A percentile compares a stretch with the other conserved stretches of the same genome.
Evolutionary conservation across 345 rosid genomes (phyloP).

Genomic region (Balakata baccata): DNA sequence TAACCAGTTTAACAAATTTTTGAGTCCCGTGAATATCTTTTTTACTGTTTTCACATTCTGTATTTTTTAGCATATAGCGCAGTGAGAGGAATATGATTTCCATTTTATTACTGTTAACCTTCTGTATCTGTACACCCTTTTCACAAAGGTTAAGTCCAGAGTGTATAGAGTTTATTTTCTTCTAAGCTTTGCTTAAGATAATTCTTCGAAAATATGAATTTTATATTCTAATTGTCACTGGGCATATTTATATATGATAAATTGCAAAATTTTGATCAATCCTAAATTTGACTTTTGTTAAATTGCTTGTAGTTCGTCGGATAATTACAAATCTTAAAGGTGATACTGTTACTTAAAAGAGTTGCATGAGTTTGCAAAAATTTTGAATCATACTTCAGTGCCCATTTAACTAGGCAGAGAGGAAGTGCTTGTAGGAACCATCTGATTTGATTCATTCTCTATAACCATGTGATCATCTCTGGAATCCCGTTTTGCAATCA

Average conservation of each 20-base stretch:
- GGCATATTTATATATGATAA: not conserved
- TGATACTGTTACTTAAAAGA: not conserved
- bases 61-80: not conserved
- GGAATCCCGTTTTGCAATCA: not conserved
- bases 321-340: not conserved
- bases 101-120: not conserved
- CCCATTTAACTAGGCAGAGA: too few species aligned
- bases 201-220: not conserved
- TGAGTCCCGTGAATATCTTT: conserved; percentile 4
- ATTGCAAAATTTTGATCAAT: not conserved
- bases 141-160: not conserved
- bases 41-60: not conserved
- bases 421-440: too few species aligned
- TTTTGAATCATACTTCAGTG: too few species aligned
- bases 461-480: too few species aligned
- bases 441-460: too few species aligned
- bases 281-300: not conserved
- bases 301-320: not conserved
- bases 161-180: not conserved
- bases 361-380: not conserved
- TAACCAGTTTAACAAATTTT: not conserved
- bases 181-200: not conserved
- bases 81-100: not conserved
- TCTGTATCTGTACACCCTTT: not conserved
- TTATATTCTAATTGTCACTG: not conserved